A percentile compares a stretch with the other conserved stretches of the same genome.
Conservation (phyloP, 1,284 basidiomycete genomes). For the Chalciporus sp. region DNA sequence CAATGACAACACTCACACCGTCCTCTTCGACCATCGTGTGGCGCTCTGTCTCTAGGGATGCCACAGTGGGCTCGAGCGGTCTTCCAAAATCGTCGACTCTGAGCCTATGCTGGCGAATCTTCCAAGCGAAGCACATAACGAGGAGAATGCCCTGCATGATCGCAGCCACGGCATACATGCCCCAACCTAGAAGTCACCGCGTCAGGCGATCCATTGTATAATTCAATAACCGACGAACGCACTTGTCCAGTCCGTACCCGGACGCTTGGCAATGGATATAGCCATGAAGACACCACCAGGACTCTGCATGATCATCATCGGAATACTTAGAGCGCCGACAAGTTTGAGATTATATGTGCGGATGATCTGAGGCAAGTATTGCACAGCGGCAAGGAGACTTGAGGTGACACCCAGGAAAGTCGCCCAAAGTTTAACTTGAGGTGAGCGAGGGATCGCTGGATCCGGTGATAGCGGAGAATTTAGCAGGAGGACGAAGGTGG, state of each 20-base stretch:
- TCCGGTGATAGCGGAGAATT: slow-evolving; percentile 45
- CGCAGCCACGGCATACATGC: slow-evolving; percentile 85
- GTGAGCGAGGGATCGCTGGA: slow-evolving; percentile 35
- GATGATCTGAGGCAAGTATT: slow-evolving; percentile 87
- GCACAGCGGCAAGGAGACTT: slow-evolving; percentile 75
- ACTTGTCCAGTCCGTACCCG: slow-evolving; percentile 89
- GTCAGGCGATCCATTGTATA: not conserved
- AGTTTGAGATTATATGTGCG: slow-evolving; percentile 80
- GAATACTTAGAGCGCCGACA: slow-evolving; percentile 90
- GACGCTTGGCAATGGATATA: slow-evolving; percentile 65
- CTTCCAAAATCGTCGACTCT: slow-evolving; percentile 94
- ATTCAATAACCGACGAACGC: slow-evolving; percentile 23
- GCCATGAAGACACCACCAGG: slow-evolving; percentile 92
- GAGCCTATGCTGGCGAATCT: slow-evolving; percentile 69
- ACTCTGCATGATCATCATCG: slow-evolving; percentile 94
- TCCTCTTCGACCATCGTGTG: slow-evolving; percentile 8
- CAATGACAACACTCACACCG: slow-evolving; percentile 23
- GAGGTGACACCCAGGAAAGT: slow-evolving; percentile 87
- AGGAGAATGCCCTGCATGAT: slow-evolving; percentile 85
- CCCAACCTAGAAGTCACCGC: slow-evolving; percentile 59
- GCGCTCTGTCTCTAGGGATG: slow-evolving; percentile 6
- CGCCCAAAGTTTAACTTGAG: slow-evolving; percentile 68
- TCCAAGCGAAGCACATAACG: slow-evolving; percentile 81
- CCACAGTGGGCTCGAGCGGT: slow-evolving; percentile 41
- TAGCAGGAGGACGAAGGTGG: slow-evolving; percentile 58